Evolutionary conservation across 106 monocot genomes (phyloP), one percentile per base, ranked within the genome.

Genomic region (Platanthera guangdongensis): DNA sequence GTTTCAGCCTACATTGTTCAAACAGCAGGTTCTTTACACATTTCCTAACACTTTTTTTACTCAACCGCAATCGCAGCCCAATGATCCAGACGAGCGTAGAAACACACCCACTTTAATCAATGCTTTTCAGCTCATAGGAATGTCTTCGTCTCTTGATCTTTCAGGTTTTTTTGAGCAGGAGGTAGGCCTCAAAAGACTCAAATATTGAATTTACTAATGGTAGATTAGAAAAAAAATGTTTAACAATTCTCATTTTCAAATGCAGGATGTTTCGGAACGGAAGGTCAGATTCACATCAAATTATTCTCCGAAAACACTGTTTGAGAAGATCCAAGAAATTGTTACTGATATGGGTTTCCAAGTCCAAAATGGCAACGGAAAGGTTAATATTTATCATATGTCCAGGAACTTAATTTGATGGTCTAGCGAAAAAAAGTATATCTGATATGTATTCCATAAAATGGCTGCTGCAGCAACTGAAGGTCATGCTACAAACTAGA

Each of bases 161-260:
- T 97, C 97, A 9, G 97, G 97, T 6, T 89, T 97, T 30, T 97
- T 97, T 32, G 97, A 94, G 81, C 86, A 87, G 82, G 93, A 94
- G 90, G 97, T 97, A 19, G 65, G 32, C 10, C 55, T 9, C n/a
- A 47, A 28, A 18, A 6, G 6, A 45, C 19, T 39, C 39, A 2
- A 39, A 39, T 39, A 39, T 39, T 39, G 39, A 39, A 39, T 39
- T 39, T 39, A 39, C 0, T 47, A 13, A 30, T 54, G 8, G 19
- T 54, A 4, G 25, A n/a, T 50, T 50, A 19, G 19, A 3, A 62
- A 73, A 5, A 5, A 63, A 59, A 15, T 63, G 21, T 4, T 6
- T 6, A 57, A 47, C 12, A 60, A 28, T 15, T 53, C 25, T n/a
- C 2, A 73, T 78, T 69, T 47, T 6, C 25, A 47, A 77, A 73